Base-by-base conservation (phyloP, 2,329 filamentous ascomycete genomes). In the Phialemoniopsis sp. region DNA sequence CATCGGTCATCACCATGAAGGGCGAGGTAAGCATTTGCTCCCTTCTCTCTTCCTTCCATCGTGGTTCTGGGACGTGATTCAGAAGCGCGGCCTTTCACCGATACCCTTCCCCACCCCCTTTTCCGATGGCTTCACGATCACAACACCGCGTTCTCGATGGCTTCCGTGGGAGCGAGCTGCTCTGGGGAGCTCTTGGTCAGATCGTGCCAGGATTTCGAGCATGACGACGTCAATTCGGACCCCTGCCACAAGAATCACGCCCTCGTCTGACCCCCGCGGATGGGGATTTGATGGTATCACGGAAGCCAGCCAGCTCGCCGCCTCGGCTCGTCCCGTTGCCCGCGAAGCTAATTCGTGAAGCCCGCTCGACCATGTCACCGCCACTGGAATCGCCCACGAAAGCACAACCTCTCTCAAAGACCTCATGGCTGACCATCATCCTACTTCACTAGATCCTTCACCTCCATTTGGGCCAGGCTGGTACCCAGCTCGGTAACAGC, bases 401-500 rank as follows among this genome's bases (percentile, higher is more conserved):
- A 26, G 10, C 6, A 6, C 21, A 26, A 26, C 10, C 10, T 6
- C 10, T 26, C 21, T 10, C 6, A 10, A 6, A 26, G 6, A 10
- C n/a, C n/a, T n/a, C 6, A 26, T 26, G 21, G 21, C 21, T 26
- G 21, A 26, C 21, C 6, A n/a, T n/a, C 10, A 10, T 26, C 21
- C 6, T 15, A 28, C 18, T 17, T 35, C 28, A 40, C 39, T 46
- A 80, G 77, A 73, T 81, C 64, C 70, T 80, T 66, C 77, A 81
- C 66, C 66, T 81, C 59, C 77, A 81, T 60, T 62, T 80, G 55
- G 77, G 77, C 62, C 77, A 86, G 73, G 82, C 82, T 68, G 82
- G 82, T 67, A 78, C 73, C 59, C 82, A 86, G 77, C 79, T 86
- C 48, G 82, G 82, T 58, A 85, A 85, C 73, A 82, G 79, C 60